These are phyloP conservation scores for Podaxis sp. DNA, from an alignment of 768 basidiomycete species.

Conservation along the genomic window DNA sequence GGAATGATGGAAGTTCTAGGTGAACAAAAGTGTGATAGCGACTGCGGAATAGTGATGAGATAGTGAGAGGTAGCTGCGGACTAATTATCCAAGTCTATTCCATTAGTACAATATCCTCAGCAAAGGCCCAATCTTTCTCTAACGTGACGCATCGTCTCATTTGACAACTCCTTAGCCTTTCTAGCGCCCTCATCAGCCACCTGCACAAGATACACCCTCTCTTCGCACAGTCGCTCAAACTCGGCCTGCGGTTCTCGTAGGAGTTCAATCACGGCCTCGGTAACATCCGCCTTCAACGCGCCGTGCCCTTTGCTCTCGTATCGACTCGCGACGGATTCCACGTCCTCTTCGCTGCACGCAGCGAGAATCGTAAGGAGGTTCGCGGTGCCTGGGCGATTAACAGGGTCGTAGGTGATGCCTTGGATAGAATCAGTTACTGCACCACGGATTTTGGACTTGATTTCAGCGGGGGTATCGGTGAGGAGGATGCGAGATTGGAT, in stretches of 20 bases:
- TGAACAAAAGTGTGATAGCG: too few relatives aligned
- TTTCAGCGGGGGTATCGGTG: constrained; percentile 66
- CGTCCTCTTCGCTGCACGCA: constrained; percentile 59
- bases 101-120: constrained; percentile 9
- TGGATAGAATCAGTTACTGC: constrained; percentile 84
- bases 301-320: constrained; percentile 62
- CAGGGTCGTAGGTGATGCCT: constrained; percentile 81
- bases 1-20: too few relatives aligned
- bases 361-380: constrained; percentile 82
- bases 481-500: constrained; percentile 80
- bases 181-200: constrained; percentile 66
- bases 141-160: constrained; percentile 65
- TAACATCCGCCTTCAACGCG: constrained; percentile 71
- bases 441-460: constrained; percentile 67
- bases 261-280: constrained; percentile 67
- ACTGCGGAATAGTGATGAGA: too few relatives aligned
- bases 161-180: constrained; percentile 62
- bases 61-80: not conserved
- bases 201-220: constrained; percentile 57
- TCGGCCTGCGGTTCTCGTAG: constrained; percentile 68
- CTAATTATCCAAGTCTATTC: not conserved
- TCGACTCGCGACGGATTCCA: constrained; percentile 42
- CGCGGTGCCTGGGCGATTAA: constrained; percentile 74
- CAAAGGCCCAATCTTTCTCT: constrained; percentile 61
- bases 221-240: constrained; percentile 62